These are phyloP conservation scores for Coemansia sp. DNA, from an alignment of 192 early-diverging fungal species.

Conservation along the genomic window DNA sequence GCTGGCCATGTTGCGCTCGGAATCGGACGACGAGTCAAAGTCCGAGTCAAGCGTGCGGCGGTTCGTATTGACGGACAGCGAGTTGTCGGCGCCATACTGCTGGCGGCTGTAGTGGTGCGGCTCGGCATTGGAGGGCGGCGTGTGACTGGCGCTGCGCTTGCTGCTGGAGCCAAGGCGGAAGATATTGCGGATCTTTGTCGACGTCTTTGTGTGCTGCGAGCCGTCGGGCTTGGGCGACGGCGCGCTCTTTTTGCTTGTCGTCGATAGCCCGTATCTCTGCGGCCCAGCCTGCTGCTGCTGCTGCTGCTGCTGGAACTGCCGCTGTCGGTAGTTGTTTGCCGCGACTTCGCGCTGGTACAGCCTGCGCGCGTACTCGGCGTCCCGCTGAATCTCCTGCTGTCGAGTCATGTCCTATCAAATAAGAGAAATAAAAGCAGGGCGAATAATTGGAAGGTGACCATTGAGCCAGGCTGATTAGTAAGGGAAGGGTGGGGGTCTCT, in stretches of 20 bases:
- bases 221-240: background rate
- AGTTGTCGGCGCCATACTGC: slow-evolving; percentile 6
- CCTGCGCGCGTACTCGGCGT: slow-evolving; percentile 24
- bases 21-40: slow-evolving; percentile 19
- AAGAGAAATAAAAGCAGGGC: too few relatives aligned
- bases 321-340: slow-evolving; percentile 6
- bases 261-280: background rate
- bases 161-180: slow-evolving; percentile 17
- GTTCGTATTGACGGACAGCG: background rate
- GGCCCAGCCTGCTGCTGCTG: slow-evolving; percentile 6
- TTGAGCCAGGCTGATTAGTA: too few relatives aligned
- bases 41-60: slow-evolving; percentile 34
- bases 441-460: too few relatives aligned
- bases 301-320: slow-evolving; percentile 7
- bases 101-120: slow-evolving; percentile 1
- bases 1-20: background rate
- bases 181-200: slow-evolving; percentile 37
- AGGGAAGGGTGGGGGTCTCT: too few relatives aligned
- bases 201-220: slow-evolving; percentile 8
- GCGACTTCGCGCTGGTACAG: slow-evolving; percentile 30
- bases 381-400: slow-evolving; percentile 13
- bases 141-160: background rate
- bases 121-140: background rate
- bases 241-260: background rate
- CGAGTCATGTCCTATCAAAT: slow-evolving; percentile 1